Evolutionary conservation across 768 basidiomycete species (phyloP).

Genomic region (Boletellus emodensis): DNA sequence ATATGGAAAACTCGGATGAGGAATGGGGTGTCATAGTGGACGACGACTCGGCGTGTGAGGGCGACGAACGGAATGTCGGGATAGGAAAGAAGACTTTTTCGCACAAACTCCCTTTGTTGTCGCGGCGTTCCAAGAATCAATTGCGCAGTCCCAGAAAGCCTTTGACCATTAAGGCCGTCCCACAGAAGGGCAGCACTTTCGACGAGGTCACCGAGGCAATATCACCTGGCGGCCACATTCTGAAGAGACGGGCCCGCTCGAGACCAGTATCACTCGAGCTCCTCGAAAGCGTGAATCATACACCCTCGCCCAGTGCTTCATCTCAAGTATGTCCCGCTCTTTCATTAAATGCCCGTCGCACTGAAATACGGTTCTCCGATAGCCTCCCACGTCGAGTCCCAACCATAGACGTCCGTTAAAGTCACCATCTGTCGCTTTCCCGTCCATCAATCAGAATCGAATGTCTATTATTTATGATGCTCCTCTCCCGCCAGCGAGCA

Average conservation of each 20-base stretch:
- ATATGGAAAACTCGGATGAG: constrained; percentile 45
- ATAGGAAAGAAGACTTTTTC: constrained; percentile 34
- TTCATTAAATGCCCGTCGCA: background rate
- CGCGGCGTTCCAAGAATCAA: constrained; percentile 28
- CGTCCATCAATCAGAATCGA: constrained; percentile 39
- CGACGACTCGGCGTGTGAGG: constrained; percentile 52
- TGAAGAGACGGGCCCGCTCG: constrained; percentile 69
- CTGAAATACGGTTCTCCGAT: background rate
- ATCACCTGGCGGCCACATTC: constrained; percentile 74
- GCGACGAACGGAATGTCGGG: constrained; percentile 38
- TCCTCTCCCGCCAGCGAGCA: constrained; percentile 43
- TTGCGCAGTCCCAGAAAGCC: constrained; percentile 30
- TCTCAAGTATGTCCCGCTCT: constrained; percentile 16
- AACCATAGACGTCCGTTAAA: constrained; percentile 8
- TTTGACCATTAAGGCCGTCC: constrained; percentile 18
- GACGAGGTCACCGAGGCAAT: constrained; percentile 66
- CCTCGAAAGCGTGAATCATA: constrained; percentile 46
- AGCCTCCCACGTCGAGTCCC: constrained; percentile 19
- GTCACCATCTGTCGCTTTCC: constrained; percentile 29
- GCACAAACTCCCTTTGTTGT: constrained; percentile 17
- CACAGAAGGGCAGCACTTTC: constrained; percentile 40
- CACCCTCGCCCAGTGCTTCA: constrained; percentile 39
- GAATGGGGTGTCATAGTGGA: constrained; percentile 40
- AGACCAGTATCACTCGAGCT: constrained; percentile 68
- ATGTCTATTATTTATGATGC: constrained; percentile 31